Base-by-base conservation (phyloP, 352 stramenopile genomes). In the Pythium monospermum region DNA sequence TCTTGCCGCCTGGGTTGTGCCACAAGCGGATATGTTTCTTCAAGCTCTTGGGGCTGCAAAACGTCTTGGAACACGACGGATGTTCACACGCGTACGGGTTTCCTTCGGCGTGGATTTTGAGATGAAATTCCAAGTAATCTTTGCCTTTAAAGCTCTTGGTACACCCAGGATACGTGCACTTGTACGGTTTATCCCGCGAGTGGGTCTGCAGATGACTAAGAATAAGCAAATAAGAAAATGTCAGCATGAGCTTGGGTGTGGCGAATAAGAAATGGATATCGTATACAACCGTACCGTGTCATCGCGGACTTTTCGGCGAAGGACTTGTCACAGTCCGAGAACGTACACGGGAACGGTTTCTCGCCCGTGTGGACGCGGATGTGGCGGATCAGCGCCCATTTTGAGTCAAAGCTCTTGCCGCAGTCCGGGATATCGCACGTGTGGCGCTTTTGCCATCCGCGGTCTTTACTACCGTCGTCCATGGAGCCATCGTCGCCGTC, bases 231-330 rank as follows among this genome's bases (percentile, higher is more conserved):
- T n/a, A n/a, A n/a, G n/a, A n/a, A n/a, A n/a, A n/a, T n/a, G 19
- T n/a, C 1, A 35, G 48, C n/a, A n/a, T n/a, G n/a, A n/a, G n/a
- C n/a, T n/a, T n/a, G n/a, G n/a, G n/a, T n/a, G n/a, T n/a, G n/a
- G n/a, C n/a, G n/a, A n/a, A n/a, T n/a, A n/a, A n/a, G n/a, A n/a
- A n/a, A n/a, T n/a, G n/a, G n/a, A n/a, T 8, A 25, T 37, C 15
- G 13, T 42, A 40, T 13, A 49, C 16, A 37, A n/a, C n/a, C 64
- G 30, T 71, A 87, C 75, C 81, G 74, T 10, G 78, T 92, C 78
- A 90, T 92, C 26, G 78, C 76, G 19, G 85, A 91, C 56, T 95
- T 95, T 56, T 93, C 80, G 10, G 83, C 85, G 58, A 95, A 95
- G 1, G 77, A 87, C 53, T 95, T 95, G 61, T 90, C 81, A 42